phyloP scores from a whole-genome alignment of 2,329 filamentous ascomycete genomes.

The Cyanodermella asteris region DNA sequence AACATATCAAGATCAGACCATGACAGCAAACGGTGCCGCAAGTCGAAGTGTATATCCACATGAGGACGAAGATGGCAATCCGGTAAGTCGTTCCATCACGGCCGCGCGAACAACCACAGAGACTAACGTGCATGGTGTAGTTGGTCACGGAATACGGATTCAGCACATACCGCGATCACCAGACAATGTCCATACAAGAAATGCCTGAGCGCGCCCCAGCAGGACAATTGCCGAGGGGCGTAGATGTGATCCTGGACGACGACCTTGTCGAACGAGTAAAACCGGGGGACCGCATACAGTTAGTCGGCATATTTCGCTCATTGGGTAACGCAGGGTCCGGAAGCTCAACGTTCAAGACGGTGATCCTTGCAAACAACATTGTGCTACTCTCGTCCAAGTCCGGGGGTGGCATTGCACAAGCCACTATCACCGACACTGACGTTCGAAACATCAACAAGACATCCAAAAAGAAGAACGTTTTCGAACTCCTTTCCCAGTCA shows the following conservation, averaged over 20 bases:
- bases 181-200: slow-evolving; percentile 95
- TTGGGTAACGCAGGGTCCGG: slow-evolving; percentile 79
- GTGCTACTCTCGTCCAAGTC: slow-evolving; percentile 91
- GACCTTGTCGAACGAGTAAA: slow-evolving; percentile 89
- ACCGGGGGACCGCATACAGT: slow-evolving; percentile 83
- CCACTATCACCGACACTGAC: slow-evolving; percentile 84
- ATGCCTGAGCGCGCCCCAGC: slow-evolving; percentile 95
- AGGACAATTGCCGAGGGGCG: slow-evolving; percentile 80
- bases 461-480: slow-evolving; percentile 79
- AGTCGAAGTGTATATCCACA: slow-evolving; percentile 86
- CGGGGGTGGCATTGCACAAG: slow-evolving; percentile 76
- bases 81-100: slow-evolving; percentile 29
- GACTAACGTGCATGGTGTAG: slow-evolving; percentile 12
- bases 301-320: slow-evolving; percentile 90
- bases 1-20: slow-evolving; percentile 90
- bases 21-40: slow-evolving; percentile 68
- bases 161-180: slow-evolving; percentile 87
- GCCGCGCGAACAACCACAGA: slow-evolving; percentile 6
- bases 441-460: slow-evolving; percentile 98
- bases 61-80: slow-evolving; percentile 81
- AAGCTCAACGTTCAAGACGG: slow-evolving; percentile 83
- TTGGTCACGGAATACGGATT: slow-evolving; percentile 90
- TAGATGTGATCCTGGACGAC: slow-evolving; percentile 92
- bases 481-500: slow-evolving; percentile 81
- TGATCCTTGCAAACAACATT: slow-evolving; percentile 85